phyloP scores from a whole-genome alignment of 441 rosid genomes.

The Populus hybrid region DNA sequence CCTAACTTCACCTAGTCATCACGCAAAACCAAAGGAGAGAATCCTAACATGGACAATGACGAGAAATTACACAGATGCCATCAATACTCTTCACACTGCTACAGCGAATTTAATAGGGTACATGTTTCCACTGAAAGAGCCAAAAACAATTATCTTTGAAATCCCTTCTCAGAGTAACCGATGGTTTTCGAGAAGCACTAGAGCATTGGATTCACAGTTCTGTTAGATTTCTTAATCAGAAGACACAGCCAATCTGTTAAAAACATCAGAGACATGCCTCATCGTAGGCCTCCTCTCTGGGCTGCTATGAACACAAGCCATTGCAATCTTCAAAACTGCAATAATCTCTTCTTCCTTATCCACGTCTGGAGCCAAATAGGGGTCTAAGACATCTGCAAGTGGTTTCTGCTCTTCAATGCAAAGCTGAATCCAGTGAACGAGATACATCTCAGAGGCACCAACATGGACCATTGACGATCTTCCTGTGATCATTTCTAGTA shows the following conservation, averaged over 20 bases:
- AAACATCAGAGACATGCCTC: slow-evolving; percentile 65
- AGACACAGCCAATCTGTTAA: slow-evolving; percentile 46
- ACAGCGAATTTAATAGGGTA: not conserved
- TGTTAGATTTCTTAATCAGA: slow-evolving; percentile 31
- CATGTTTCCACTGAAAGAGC: slow-evolving; percentile 1
- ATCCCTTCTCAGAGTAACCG: not conserved
- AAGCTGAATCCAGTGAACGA: slow-evolving; percentile 74
- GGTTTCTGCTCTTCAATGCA: slow-evolving; percentile 93
- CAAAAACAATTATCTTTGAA: not conserved
- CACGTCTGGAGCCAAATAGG: slow-evolving; percentile 57
- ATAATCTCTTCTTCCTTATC: slow-evolving; percentile 87
- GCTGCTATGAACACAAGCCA: slow-evolving; percentile 70
- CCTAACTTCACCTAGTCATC: slow-evolving; percentile 14
- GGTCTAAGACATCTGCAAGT: slow-evolving; percentile 76
- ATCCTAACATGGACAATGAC: slow-evolving; percentile 18
- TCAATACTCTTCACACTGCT: slow-evolving; percentile 12
- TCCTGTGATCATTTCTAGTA: slow-evolving; percentile 79
- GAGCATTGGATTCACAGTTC: slow-evolving; percentile 6
- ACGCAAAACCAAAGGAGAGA: slow-evolving; percentile 13
- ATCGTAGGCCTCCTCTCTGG: slow-evolving; percentile 86
- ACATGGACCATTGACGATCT: slow-evolving; percentile 52
- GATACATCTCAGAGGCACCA: slow-evolving; percentile 64
- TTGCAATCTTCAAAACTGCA: slow-evolving; percentile 68
- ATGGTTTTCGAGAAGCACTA: slow-evolving; percentile 5
- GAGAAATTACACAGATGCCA: slow-evolving; percentile 7